Base-by-base conservation (phyloP, 176 grass and related monocot genomes). In the Ampelocalamus luodianensis region DNA sequence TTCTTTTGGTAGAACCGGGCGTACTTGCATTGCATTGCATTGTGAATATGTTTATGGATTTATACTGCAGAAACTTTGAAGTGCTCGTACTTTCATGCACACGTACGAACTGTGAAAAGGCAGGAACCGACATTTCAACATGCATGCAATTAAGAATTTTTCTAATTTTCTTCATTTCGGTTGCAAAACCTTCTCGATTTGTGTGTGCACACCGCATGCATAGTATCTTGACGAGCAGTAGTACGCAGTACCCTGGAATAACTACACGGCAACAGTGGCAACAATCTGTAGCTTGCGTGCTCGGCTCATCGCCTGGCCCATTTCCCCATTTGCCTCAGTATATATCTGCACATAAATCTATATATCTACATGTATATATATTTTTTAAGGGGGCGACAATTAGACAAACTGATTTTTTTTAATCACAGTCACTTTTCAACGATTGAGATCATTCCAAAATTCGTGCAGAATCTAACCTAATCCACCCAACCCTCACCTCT, bases 211-310 rank as follows among this genome's bases (percentile, higher is more conserved):
- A 63, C 29, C 0, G 29, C 29, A 29, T 29, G 11, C 5, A 63
- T 29, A 15, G 60, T 63, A 22, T 42, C 54, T 45, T 6, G 39
- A 16, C 38, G 23, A 29, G 58, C 39, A 32, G 50, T 70, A 42
- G 29, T 29, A 29, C 22, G 27, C 46, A 45, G 23, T 43, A 72
- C 23, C 36, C 45, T 68, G 48, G 68, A 74, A 32, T 53, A 81
- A 74, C 68, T 81, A 66, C 68, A 48, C 14, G 56, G 23, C 34
- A 53, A 72, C 55, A 81, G 65, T 69, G n/a, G 62, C 79, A 40
- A 20, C 16, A 65, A 42, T 29, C 32, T 73, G 44, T 45, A 34
- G 13, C 24, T 32, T 32, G 16, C 12, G 6, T 10, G 20, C n/a
- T 22, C 36, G 54, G 8, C 36, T 58, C 65, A 65, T 44, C 9